phyloP scores from a whole-genome alignment of 2,329 filamentous ascomycete genomes.

The Aureobasidium mangrovei region DNA sequence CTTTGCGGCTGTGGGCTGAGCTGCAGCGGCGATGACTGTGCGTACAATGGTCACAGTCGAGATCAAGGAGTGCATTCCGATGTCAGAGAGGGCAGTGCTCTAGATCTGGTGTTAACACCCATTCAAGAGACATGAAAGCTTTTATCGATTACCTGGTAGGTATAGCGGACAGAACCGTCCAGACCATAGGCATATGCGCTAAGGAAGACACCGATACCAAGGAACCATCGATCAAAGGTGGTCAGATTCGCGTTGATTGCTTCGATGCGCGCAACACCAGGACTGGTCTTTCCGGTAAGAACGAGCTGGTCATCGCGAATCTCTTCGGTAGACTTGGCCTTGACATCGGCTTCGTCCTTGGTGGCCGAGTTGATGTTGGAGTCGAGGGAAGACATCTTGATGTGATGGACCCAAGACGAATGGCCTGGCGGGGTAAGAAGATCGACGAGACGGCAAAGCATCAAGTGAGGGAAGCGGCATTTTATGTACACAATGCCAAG shows the following conservation, averaged over 20 bases:
- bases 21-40: conserved; percentile 51
- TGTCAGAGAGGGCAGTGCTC: conserved; percentile 46
- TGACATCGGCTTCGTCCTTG: neutral
- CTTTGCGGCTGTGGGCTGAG: conserved; percentile 47
- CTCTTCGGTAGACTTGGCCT: neutral
- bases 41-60: conserved; percentile 52
- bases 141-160: conserved; percentile 36
- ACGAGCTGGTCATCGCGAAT: conserved; percentile 10
- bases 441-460: neutral
- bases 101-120: conserved; percentile 18
- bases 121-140: too few relatives aligned
- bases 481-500: conserved; percentile 7
- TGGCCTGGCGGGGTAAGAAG: neutral
- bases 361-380: neutral
- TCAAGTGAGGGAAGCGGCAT: neutral
- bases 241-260: conserved; percentile 47
- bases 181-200: conserved; percentile 57
- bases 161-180: conserved; percentile 48
- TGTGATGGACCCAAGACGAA: neutral
- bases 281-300: conserved; percentile 29
- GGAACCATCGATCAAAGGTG: conserved; percentile 42
- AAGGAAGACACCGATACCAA: conserved; percentile 55
- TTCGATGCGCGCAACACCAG: conserved; percentile 53
- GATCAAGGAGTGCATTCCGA: conserved; percentile 46
- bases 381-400: neutral